A percentile compares a stretch with the other conserved stretches of the same genome.
Evolutionary conservation across 2,329 filamentous ascomycete species (phyloP).

Genomic region (Trichoderma asperellum): DNA sequence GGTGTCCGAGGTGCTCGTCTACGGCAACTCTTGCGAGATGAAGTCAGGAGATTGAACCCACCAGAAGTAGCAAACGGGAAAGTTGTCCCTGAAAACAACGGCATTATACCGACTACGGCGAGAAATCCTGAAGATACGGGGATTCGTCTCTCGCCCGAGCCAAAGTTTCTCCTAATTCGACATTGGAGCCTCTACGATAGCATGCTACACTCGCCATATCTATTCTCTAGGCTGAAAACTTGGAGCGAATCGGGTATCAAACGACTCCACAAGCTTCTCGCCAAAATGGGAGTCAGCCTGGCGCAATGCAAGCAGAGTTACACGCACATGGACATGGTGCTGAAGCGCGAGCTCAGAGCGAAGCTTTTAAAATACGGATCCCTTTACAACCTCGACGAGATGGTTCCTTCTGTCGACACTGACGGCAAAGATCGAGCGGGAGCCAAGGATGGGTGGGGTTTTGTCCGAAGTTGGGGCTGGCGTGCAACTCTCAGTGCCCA

Average conservation of each 20-base stretch:
- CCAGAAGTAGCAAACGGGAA: slow-evolving; percentile 67
- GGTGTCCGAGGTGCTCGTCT: slow-evolving; percentile 82
- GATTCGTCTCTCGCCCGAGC: slow-evolving; percentile 91
- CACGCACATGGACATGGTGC: slow-evolving; percentile 96
- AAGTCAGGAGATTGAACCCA: slow-evolving; percentile 91
- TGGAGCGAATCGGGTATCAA: slow-evolving; percentile 92
- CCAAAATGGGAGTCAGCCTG: slow-evolving; percentile 96
- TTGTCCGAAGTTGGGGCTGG: slow-evolving; percentile 97
- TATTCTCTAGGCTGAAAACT: slow-evolving; percentile 88
- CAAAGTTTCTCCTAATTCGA: slow-evolving; percentile 85
- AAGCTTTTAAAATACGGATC: slow-evolving; percentile 90
- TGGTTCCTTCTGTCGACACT: slow-evolving; percentile 79
- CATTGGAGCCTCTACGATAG: slow-evolving; percentile 99
- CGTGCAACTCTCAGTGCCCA: slow-evolving; percentile 90
- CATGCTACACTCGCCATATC: slow-evolving; percentile 95
- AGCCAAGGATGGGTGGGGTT: slow-evolving; percentile 92
- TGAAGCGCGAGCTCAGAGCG: slow-evolving; percentile 84
- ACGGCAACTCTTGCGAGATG: slow-evolving; percentile 83
- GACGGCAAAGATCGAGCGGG: slow-evolving; percentile 70
- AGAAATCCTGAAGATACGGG: slow-evolving; percentile 87
- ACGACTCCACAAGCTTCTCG: slow-evolving; percentile 87
- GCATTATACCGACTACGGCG: slow-evolving; percentile 87
- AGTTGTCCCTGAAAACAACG: slow-evolving; percentile 67
- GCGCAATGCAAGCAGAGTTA: slow-evolving; percentile 95
- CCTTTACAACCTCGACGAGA: slow-evolving; percentile 89